Conservation (phyloP, 192 early-diverging fungal species). For the Blastocladiella britannica region DNA sequence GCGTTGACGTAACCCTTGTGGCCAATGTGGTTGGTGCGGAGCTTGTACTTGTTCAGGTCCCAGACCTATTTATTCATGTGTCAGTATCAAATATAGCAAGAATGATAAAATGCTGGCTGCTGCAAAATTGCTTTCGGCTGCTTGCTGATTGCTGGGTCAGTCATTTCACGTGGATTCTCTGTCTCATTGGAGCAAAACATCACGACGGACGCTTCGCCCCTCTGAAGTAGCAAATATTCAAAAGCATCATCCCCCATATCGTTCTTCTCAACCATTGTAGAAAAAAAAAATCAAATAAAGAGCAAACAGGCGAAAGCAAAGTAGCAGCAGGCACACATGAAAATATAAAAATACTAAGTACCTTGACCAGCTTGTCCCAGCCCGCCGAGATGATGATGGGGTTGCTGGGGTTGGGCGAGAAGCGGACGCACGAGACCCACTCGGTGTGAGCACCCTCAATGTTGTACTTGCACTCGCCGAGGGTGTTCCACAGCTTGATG, state of each 20-base stretch:
- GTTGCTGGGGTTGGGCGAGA: conserved; percentile 97
- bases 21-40: conserved; percentile 97
- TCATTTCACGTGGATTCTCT: conserved; percentile 26
- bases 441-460: conserved; percentile 94
- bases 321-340: conserved; percentile 1
- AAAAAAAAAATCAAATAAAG: conserved; percentile 4
- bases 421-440: conserved; percentile 98
- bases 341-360: conserved; percentile 18
- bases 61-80: conserved; percentile 48
- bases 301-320: conserved; percentile 3
- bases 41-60: conserved; percentile 96
- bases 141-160: too few species aligned
- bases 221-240: conserved; percentile 64
- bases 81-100: conserved; percentile 2
- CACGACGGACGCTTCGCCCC: conserved; percentile 12
- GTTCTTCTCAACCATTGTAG: conserved; percentile 12
- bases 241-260: conserved; percentile 12
- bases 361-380: conserved; percentile 99
- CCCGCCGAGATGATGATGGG: conserved; percentile 93
- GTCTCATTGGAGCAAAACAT: conserved; percentile 50
- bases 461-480: conserved; percentile 99
- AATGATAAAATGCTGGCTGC: too few species aligned
- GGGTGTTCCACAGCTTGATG: conserved; percentile 99
- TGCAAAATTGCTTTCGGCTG: too few species aligned
- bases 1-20: conserved; percentile 96